Base-by-base conservation (phyloP, 371 early-diverging fungal genomes). In the Lichtheimia ramosa region DNA sequence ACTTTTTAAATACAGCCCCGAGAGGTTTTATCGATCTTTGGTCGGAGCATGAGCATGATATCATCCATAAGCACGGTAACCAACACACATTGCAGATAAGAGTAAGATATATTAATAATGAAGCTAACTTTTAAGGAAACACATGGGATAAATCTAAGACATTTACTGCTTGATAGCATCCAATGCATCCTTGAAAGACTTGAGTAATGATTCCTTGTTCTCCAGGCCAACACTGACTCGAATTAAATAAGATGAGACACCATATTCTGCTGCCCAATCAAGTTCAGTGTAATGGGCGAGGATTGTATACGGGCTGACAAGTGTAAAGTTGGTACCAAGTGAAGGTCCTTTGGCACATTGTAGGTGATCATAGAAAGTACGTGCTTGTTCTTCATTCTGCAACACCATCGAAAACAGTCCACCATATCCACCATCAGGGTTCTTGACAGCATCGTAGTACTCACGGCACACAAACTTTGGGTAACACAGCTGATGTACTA, bases 251-350 rank as follows among this genome's bases (percentile, higher is more conserved):
- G 85, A 73, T 13, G 75, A 68, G n/a, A 98, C 96, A 39, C 92
- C 94, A 70, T 65, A 96, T 56, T 83, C 62, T 14, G 79, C 83
- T 5, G 94, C 97, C 95, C 95, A 96, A 27, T 97, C 96, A 13
- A 97, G 77, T 71, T 97, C 93, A 27, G 75, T 81, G 74, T 89
- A 96, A 69, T 98, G 98, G 3, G 97, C 98, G 24, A 98, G 72
- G 10, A 98, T 88, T 2, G 97, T 92, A 68, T 97, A 98, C 5
- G 97, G 96, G 59, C 92, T 90, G 5, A 86, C 92, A 48, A 98
- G 79, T 5, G 98, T 98, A 66, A 96, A 98, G 78, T 95, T 96
- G 43, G 97, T 97, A 2, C 98, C 98, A 23, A 98, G 82, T 0
- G 94, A 94, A 15, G 97, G 97, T 0, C 98, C 98, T 69, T 98